Percentiles rank a stretch among this genome's conserved stretches.
Evolutionary conservation across 78 protist species (phyloP).

Genomic region (Bodo saltans): DNA sequence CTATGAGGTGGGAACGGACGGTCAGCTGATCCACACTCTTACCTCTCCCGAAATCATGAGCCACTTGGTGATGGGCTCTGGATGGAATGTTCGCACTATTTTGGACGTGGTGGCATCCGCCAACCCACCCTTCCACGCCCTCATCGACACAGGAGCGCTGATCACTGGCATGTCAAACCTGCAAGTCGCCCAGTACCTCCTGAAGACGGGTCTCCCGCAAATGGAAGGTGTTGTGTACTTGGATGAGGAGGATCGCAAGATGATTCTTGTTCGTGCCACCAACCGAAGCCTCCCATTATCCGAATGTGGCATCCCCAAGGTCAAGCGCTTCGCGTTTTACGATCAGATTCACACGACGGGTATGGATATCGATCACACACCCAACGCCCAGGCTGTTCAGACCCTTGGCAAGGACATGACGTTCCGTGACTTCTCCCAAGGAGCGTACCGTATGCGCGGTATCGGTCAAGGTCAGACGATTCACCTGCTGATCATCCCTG

Average conservation of each 20-base stretch:
- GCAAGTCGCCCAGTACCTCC: slow-evolving; percentile 50
- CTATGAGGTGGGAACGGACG: slow-evolving; percentile 51
- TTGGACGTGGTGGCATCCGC: slow-evolving; percentile 13
- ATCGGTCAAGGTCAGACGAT: slow-evolving; percentile 47
- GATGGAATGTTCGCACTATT: slow-evolving; percentile 34
- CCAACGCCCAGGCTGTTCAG: slow-evolving; percentile 45
- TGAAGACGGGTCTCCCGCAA: slow-evolving; percentile 27
- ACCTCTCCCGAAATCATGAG: slow-evolving; percentile 16
- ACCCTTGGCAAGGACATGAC: slow-evolving; percentile 73
- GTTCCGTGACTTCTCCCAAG: slow-evolving; percentile 48
- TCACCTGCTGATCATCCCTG: slow-evolving; percentile 34
- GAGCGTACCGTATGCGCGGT: slow-evolving; percentile 64
- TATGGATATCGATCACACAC: slow-evolving; percentile 47
- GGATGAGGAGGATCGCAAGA: slow-evolving; percentile 50
- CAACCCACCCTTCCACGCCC: slow-evolving; percentile 50
- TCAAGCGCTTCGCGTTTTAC: slow-evolving; percentile 54
- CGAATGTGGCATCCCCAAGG: slow-evolving; percentile 51
- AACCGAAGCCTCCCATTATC: slow-evolving; percentile 34
- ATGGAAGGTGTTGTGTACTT: slow-evolving; percentile 56
- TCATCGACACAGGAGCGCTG: slow-evolving; percentile 71
- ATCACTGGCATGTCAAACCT: slow-evolving; percentile 55
- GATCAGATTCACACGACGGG: slow-evolving; percentile 61
- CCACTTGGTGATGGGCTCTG: background rate
- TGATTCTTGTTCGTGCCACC: slow-evolving; percentile 44
- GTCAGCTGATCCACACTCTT: slow-evolving; percentile 29